These are phyloP conservation scores for Mycena floridula DNA, from an alignment of 768 basidiomycete genomes.

Conservation along the genomic window DNA sequence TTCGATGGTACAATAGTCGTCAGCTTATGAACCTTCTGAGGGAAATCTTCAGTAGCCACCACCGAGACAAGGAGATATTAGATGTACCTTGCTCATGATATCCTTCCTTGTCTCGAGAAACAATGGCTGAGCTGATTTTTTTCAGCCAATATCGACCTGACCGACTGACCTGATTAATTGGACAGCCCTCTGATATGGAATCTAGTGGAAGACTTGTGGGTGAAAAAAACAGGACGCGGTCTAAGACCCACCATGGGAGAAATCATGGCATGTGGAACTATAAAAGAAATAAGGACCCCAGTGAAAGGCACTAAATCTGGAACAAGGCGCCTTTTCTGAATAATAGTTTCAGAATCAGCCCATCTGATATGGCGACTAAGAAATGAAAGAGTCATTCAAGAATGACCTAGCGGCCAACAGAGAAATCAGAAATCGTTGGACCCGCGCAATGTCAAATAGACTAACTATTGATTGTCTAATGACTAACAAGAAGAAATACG, in stretches of 20 bases:
- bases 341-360: slow-evolving; percentile 20
- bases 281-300: background rate
- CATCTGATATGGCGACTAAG: slow-evolving; percentile 24
- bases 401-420: background rate
- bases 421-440: slow-evolving; percentile 7
- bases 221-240: slow-evolving; percentile 10
- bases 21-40: no score
- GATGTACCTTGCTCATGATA: no score
- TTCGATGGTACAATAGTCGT: no score
- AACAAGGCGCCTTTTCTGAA: slow-evolving; percentile 12
- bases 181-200: slow-evolving; percentile 18
- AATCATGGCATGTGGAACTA: slow-evolving; percentile 13
- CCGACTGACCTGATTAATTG: no score
- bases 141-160: slow-evolving; percentile 22
- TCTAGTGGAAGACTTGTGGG: slow-evolving; percentile 12
- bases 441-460: no score
- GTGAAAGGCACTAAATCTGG: slow-evolving; percentile 6
- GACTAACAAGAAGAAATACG: no score
- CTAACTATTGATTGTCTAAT: no score
- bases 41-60: no score
- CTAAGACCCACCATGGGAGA: slow-evolving; percentile 10
- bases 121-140: slow-evolving; percentile 11
- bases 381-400: slow-evolving; percentile 17
- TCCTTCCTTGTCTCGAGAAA: no score
- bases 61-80: no score